phyloP scores from a whole-genome alignment of 768 basidiomycete genomes.

The Lactarius psammicola region DNA sequence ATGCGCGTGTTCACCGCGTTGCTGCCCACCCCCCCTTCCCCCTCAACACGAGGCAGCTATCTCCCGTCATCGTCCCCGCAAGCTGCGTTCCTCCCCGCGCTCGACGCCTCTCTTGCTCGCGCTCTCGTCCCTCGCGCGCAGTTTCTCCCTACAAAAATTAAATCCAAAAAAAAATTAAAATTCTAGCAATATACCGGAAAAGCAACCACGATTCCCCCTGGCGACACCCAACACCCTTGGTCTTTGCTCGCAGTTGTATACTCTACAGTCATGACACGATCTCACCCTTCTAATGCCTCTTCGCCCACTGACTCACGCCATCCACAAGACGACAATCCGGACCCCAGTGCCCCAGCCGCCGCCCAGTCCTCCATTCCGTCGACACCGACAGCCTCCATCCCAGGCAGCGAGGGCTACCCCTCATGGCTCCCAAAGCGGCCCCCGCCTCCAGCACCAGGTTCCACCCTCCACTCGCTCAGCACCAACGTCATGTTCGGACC shows the following conservation, averaged over 20 bases:
- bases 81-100: neutral
- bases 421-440: constrained; percentile 83
- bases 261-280: constrained; percentile 19
- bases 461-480: constrained; percentile 63
- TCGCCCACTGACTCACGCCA: constrained; percentile 4
- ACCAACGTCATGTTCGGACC: constrained; percentile 32
- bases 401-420: constrained; percentile 61
- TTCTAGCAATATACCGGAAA: neutral
- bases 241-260: neutral
- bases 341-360: neutral
- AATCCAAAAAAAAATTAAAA: constrained; percentile 5
- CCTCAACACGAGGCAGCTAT: constrained; percentile 22
- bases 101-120: too few relatives aligned
- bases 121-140: constrained; percentile 8
- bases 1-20: constrained; percentile 6
- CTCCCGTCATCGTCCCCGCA: neutral
- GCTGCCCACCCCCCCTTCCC: neutral
- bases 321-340: neutral
- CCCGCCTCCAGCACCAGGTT: constrained; percentile 70
- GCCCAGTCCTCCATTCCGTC: neutral
- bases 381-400: constrained; percentile 6
- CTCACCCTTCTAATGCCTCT: constrained; percentile 20
- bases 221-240: neutral
- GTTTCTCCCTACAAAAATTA: neutral
- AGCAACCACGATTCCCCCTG: neutral